Conservation (phyloP, 257 asterid genomes). For the Thymus mandschuricus region DNA sequence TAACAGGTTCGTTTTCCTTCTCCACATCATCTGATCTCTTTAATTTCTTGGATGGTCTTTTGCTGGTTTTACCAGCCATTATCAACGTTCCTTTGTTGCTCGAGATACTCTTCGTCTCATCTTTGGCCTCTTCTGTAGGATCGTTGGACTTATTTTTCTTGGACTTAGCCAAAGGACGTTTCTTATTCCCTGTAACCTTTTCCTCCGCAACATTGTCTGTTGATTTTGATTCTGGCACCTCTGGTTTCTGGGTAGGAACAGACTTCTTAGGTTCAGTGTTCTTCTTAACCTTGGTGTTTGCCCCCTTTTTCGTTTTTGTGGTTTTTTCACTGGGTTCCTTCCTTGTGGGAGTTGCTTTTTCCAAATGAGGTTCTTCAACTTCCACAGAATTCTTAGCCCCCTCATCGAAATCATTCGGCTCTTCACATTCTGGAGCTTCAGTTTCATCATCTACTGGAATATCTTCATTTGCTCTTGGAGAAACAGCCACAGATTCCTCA, state of each 20-base stretch:
- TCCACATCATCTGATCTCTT: constrained; percentile 49
- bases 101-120: constrained; percentile 36
- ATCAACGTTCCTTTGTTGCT: constrained; percentile 31
- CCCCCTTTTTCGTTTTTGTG: constrained; percentile 21
- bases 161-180: constrained; percentile 45
- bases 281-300: constrained; percentile 34
- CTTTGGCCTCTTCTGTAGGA: constrained; percentile 31
- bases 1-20: constrained; percentile 51
- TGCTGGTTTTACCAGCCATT: constrained; percentile 30
- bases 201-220: constrained; percentile 32
- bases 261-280: constrained; percentile 36
- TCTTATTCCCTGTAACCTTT: constrained; percentile 43
- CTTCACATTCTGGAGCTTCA: constrained; percentile 47
- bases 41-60: constrained; percentile 45
- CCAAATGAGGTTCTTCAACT: constrained; percentile 34
- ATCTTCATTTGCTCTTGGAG: constrained; percentile 32
- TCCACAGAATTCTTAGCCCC: constrained; percentile 25
- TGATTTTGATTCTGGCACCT: constrained; percentile 37
- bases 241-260: constrained; percentile 33
- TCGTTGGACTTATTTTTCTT: constrained; percentile 35
- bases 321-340: constrained; percentile 32
- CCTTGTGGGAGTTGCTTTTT: constrained; percentile 25
- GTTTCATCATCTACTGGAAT: constrained; percentile 44
- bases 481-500: constrained; percentile 35
- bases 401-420: constrained; percentile 32